phyloP scores from a whole-genome alignment of 1,284 basidiomycete genomes.

The Cystobasidium slooffiae region DNA sequence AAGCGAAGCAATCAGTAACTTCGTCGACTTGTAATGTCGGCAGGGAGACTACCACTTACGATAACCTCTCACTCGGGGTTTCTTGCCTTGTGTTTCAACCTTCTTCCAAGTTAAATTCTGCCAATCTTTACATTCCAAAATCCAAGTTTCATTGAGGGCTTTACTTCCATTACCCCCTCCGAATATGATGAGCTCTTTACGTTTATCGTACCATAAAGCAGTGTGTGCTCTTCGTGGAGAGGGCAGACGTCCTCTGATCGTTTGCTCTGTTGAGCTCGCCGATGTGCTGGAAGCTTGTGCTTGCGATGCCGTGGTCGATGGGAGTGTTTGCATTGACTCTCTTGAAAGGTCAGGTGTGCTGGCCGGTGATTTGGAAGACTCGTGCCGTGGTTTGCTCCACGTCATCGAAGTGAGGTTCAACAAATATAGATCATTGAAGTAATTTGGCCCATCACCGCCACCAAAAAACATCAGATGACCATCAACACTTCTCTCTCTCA shows the following conservation, averaged over 20 bases:
- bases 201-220: slow-evolving; percentile 45
- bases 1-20: neutral
- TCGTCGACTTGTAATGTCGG: neutral
- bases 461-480: slow-evolving; percentile 49
- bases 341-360: no score
- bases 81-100: slow-evolving; percentile 44
- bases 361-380: neutral
- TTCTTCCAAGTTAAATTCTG: slow-evolving; percentile 44
- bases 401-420: slow-evolving; percentile 46
- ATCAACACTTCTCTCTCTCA: slow-evolving; percentile 19
- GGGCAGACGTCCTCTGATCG: slow-evolving; percentile 41
- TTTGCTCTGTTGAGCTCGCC: neutral
- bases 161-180: slow-evolving; percentile 51
- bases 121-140: slow-evolving; percentile 46
- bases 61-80: slow-evolving; percentile 48
- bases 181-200: slow-evolving; percentile 48
- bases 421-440: slow-evolving; percentile 49
- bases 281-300: neutral
- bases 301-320: neutral
- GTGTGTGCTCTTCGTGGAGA: slow-evolving; percentile 50
- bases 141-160: slow-evolving; percentile 49
- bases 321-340: no score
- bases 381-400: slow-evolving; percentile 31
- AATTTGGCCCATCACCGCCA: slow-evolving; percentile 51
- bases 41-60: slow-evolving; percentile 24